phyloP scores from a whole-genome alignment of 208 protist genomes.

The Vickermania spadyakhi region DNA sequence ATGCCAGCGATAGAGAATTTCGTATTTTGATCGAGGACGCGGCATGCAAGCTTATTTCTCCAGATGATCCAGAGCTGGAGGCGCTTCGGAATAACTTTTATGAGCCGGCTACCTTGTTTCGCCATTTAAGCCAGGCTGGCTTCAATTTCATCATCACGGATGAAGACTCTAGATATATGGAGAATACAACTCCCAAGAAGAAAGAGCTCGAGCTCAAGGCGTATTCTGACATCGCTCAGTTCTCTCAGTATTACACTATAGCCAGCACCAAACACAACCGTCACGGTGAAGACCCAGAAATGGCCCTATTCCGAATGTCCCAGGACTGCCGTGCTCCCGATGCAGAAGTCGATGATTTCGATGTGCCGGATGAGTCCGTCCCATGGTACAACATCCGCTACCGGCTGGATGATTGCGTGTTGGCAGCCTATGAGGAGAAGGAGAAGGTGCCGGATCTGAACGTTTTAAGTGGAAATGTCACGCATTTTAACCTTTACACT shows the following conservation, averaged over 20 bases:
- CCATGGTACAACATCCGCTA: conserved; percentile 74
- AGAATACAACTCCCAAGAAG: conserved; percentile 61
- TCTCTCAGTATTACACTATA: conserved; percentile 70
- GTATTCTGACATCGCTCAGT: conserved; percentile 85
- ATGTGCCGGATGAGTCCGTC: conserved; percentile 12
- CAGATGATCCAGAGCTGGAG: conserved; percentile 68
- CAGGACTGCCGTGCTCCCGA: conserved; percentile 23
- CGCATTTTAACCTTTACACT: conserved; percentile 80
- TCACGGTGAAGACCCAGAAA: conserved; percentile 72
- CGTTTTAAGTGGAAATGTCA: conserved; percentile 39
- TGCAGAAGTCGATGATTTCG: conserved; percentile 29
- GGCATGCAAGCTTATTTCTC: conserved; percentile 64
- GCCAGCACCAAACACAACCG: conserved; percentile 79
- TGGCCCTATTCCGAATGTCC: conserved; percentile 86
- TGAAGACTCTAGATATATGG: conserved; percentile 58
- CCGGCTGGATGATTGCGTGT: conserved; percentile 49
- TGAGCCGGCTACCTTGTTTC: conserved; percentile 68
- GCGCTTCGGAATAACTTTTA: conserved; percentile 53
- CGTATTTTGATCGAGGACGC: conserved; percentile 72
- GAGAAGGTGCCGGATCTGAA: conserved; percentile 44
- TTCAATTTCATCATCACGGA: conserved; percentile 85
- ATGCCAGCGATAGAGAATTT: conserved; percentile 81
- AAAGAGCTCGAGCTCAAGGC: conserved; percentile 62
- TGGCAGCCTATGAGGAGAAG: conserved; percentile 45
- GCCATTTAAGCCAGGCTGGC: conserved; percentile 64